These are phyloP conservation scores for Epichloe sp. DNA, from an alignment of 2,329 filamentous ascomycete species.

Conservation along the genomic window DNA sequence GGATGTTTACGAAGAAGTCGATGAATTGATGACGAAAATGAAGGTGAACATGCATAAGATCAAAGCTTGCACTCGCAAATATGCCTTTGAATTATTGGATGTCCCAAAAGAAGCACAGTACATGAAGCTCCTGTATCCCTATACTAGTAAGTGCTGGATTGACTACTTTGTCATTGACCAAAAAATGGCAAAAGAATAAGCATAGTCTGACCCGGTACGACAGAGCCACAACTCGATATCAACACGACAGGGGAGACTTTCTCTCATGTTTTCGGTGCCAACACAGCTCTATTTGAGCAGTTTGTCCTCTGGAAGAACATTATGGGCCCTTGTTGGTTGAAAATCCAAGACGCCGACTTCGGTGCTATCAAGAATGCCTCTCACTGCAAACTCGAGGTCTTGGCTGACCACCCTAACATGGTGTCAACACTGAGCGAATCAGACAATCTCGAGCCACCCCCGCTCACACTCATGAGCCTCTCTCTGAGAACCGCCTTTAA, in stretches of 20 bases:
- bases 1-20: slow-evolving; percentile 83
- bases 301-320: slow-evolving; percentile 98
- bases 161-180: background rate
- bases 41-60: slow-evolving; percentile 86
- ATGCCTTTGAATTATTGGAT: slow-evolving; percentile 82
- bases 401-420: slow-evolving; percentile 63
- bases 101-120: slow-evolving; percentile 86
- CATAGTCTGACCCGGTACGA: slow-evolving; percentile 8
- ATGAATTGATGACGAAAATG: slow-evolving; percentile 74
- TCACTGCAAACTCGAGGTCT: slow-evolving; percentile 90
- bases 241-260: slow-evolving; percentile 74
- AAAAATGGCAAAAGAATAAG: background rate
- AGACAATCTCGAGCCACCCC: slow-evolving; percentile 71
- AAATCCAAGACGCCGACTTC: slow-evolving; percentile 77
- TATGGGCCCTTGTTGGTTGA: slow-evolving; percentile 97
- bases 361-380: slow-evolving; percentile 78
- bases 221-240: slow-evolving; percentile 56
- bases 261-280: slow-evolving; percentile 85
- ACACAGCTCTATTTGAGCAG: slow-evolving; percentile 90
- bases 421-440: slow-evolving; percentile 62
- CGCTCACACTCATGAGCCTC: slow-evolving; percentile 91
- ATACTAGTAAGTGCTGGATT: slow-evolving; percentile 45
- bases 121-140: slow-evolving; percentile 90
- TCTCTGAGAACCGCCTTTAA: slow-evolving; percentile 82
- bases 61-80: slow-evolving; percentile 80